Base-by-base conservation (phyloP, 2,329 filamentous ascomycete genomes). In the Aureobasidium lini region DNA sequence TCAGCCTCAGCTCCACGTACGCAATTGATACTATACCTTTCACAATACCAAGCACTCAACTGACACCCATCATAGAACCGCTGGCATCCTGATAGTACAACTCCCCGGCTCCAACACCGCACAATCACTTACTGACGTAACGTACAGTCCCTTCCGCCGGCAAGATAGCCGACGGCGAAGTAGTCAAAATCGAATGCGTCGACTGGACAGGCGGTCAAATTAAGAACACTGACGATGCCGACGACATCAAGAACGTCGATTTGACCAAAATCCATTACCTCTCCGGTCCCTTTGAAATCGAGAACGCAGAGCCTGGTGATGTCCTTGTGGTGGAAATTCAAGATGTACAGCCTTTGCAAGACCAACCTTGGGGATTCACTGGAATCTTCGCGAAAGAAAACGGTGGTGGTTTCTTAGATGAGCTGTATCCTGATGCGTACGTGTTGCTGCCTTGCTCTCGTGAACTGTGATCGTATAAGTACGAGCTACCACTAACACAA, bases 121-220 rank as follows among this genome's bases (percentile, higher is more conserved):
- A 57, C 40, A 43, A 40, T 54, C 59, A 29, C 31, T 29, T 23
- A 37, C 16, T 2, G 10, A 1, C 8, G 15, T 39, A 3, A 6
- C 4, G 23, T n/a, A 43, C 62, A 94, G 89, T 95, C 54, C 92
- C 92, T 0, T 84, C 81, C 59, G 81, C 80, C 53, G 88, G 80
- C 34, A 84, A 81, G 1, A 90, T 96, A 68, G 85, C 88, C 66
- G 85, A 92, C 68, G 87, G 86, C 32, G 92, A 96, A 75, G 89
- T 89, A 0, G 91, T 96, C 65, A 95, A 95, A 74, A 95, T 96
- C 64, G 90, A 96, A 78, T 96, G 92, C 68, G 78, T 94, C 7
- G 90, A 95, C 75, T 95, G 90, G 69, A 76, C 74, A 0, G 70
- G 69, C 23, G 91, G 91, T 1, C 91, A 96, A 67, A 95, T 96